Evolutionary conservation across 1,284 basidiomycete genomes (phyloP), one percentile per base, ranked within the genome.

Genomic region (Trametes polyzona): DNA sequence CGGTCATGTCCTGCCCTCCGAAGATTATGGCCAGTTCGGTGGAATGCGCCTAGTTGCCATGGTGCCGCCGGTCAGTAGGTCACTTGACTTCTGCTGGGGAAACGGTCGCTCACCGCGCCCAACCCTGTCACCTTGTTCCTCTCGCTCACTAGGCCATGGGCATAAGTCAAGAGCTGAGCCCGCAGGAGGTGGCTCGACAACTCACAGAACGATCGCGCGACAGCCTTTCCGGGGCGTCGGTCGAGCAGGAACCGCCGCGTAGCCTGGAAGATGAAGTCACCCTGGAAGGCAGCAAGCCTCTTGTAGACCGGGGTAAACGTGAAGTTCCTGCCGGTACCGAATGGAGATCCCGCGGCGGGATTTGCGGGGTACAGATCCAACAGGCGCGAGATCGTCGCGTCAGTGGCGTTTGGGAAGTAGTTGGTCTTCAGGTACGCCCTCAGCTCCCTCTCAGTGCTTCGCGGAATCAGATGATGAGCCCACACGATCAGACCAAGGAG

Each of bases 231-330:
- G 0, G 78, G 71, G 0, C 69, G 69, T 19, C 73, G 67, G 36
- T 78, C 23, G 11, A 62, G 42, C 14, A 62, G 43, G 24, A 59
- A 44, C 9, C 61, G 55, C 19, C 81, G 71, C 2, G 80, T 79
- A 0, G 74, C 80, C 48, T 83, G 79, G 65, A 84, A 82, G 0
- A 76, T 69, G 4, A 72, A 65, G 57, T 86, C 84, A 0, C 82
- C 83, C 41, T 72, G 71, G 56, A 85, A 65, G 0, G 82, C 73
- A 12, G 83, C 76, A 1, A 84, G 62, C 17, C 83, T 71, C 66
- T 85, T 83, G 70, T 72, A 84, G 52, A 83, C 74, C 0, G 79
- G 77, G 0, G 78, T 74, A 9, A 84, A 52, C 0, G 69, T 72
- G 53, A 82, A 78, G 2, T 73, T 42, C 21, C 68, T 55, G 0